A percentile compares a stretch with the other conserved stretches of the same genome.
These are phyloP conservation scores for Thermomucor indicae-seudaticae DNA, from an alignment of 371 early-diverging fungal species.

Conservation along the genomic window DNA sequence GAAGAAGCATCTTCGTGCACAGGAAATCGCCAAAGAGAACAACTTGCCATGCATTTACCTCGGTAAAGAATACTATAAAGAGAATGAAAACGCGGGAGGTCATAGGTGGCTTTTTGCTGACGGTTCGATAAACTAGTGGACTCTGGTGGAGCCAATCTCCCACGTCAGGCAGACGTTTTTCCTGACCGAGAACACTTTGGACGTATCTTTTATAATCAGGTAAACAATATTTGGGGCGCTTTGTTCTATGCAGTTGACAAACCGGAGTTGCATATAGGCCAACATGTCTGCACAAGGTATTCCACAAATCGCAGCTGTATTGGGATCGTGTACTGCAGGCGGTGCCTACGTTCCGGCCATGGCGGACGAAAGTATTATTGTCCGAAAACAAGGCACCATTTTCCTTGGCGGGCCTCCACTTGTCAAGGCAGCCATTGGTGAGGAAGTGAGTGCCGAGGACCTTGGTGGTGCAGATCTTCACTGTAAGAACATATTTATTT, in stretches of 20 bases:
- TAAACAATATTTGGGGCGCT: not conserved
- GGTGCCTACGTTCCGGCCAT: conserved; percentile 99
- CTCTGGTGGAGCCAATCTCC: conserved; percentile 96
- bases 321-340: conserved; percentile 98
- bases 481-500: too few relatives aligned
- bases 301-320: conserved; percentile 94
- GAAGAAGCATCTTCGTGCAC: conserved; percentile 97
- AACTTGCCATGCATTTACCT: conserved; percentile 94
- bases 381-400: conserved; percentile 94
- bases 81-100: not conserved
- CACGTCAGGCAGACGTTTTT: conserved; percentile 94
- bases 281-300: conserved; percentile 88
- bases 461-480: conserved; percentile 97
- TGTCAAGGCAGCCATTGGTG: conserved; percentile 97
- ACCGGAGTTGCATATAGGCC: conserved; percentile 10
- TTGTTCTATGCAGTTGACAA: not conserved
- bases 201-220: conserved; percentile 94
- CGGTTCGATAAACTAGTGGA: conserved; percentile 82
- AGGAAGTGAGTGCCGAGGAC: conserved; percentile 92
- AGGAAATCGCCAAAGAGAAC: conserved; percentile 96
- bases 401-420: conserved; percentile 97
- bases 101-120: not conserved
- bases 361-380: conserved; percentile 98
- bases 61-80: conserved; percentile 36
- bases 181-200: conserved; percentile 98